A percentile compares a stretch with the other conserved stretches of the same genome.
Conservation (phyloP, 768 basidiomycete genomes). For the Sporobolomyces roseus region DNA sequence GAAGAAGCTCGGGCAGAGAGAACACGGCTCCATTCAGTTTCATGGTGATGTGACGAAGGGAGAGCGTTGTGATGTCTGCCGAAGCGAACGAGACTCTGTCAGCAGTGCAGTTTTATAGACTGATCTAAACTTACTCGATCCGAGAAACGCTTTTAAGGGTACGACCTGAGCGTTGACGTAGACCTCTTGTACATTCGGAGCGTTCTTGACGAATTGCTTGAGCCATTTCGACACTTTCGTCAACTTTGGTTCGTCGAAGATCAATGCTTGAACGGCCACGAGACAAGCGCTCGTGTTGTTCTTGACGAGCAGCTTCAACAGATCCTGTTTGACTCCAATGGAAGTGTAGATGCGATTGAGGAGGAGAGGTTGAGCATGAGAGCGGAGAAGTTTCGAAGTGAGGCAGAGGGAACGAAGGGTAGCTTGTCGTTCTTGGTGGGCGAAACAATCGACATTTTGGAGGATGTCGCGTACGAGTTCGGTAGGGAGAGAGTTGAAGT, state of each 20-base stretch:
- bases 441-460: background rate
- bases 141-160: background rate
- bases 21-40: background rate
- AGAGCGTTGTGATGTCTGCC: background rate
- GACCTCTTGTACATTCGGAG: background rate
- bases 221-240: too few relatives aligned
- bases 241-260: too few relatives aligned
- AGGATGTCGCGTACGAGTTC: background rate
- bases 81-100: background rate
- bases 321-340: background rate
- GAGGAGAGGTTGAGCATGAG: background rate
- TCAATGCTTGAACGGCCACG: background rate
- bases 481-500: background rate
- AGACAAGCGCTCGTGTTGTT: background rate
- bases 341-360: background rate
- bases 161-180: background rate
- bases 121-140: background rate
- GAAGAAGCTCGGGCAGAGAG: background rate
- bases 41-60: background rate
- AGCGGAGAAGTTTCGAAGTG: constrained; percentile 6
- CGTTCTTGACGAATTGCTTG: background rate
- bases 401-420: constrained; percentile 9
- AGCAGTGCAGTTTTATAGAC: background rate
- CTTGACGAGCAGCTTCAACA: background rate
- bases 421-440: too few relatives aligned